Percentiles rank a stretch among this genome's conserved stretches.
These are phyloP conservation scores for Penicillium sp. DNA, from an alignment of 2,329 filamentous ascomycete species.

Conservation along the genomic window DNA sequence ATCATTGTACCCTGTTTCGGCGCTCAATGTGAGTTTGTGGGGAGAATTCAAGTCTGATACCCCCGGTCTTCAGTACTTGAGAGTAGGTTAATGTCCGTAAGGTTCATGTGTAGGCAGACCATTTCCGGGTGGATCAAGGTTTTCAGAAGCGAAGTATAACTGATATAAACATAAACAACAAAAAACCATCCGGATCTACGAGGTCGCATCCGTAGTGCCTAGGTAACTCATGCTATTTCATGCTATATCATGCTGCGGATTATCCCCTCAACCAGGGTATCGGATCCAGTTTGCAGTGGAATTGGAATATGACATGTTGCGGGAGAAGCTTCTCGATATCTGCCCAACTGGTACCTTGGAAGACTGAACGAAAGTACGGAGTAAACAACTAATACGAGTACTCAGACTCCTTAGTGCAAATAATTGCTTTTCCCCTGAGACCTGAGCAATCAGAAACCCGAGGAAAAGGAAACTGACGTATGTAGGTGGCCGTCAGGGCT, in stretches of 20 bases:
- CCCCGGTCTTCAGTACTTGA: no score
- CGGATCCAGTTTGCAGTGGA: slow-evolving; percentile 21
- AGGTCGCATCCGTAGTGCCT: no score
- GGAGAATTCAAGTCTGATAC: no score
- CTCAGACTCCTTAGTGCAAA: no score
- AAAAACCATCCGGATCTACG: no score
- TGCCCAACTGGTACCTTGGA: no score
- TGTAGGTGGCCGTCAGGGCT: slow-evolving; percentile 3
- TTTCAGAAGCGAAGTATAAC: background rate
- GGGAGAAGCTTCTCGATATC: no score
- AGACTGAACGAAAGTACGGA: no score
- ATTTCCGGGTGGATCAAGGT: background rate
- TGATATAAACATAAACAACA: slow-evolving; percentile 3
- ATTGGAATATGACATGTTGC: background rate
- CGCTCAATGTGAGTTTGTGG: no score
- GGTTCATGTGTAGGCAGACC: background rate
- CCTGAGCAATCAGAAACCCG: slow-evolving; percentile 9
- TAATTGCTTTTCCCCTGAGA: slow-evolving; percentile 6
- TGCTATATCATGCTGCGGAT: no score
- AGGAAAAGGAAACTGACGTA: slow-evolving; percentile 12
- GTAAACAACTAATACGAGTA: no score
- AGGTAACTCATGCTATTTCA: no score
- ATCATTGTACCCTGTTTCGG: slow-evolving; percentile 1
- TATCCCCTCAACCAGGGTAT: slow-evolving; percentile 15
- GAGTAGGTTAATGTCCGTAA: background rate